A percentile compares a stretch with the other conserved stretches of the same genome.
phyloP scores from a whole-genome alignment of 305 asterid species.

The Striga hermonthica region DNA sequence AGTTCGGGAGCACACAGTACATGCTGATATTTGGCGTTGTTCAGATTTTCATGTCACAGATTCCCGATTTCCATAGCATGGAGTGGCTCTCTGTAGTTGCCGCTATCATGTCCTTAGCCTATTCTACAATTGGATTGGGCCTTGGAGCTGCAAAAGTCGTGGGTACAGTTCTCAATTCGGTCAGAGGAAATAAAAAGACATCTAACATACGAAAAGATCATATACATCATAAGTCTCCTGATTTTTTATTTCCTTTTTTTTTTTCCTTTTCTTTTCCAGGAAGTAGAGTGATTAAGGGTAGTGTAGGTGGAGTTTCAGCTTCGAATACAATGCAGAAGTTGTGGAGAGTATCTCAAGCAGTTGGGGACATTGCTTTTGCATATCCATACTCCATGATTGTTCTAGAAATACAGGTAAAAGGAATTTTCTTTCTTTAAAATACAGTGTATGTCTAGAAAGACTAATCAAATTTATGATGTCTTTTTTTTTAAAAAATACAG shows the following conservation, averaged over 20 bases:
- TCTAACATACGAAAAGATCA: neutral
- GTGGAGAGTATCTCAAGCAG: constrained; percentile 63
- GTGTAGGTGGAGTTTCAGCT: constrained; percentile 51
- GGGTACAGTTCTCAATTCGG: constrained; percentile 33
- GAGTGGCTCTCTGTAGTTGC: constrained; percentile 74
- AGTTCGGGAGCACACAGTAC: constrained; percentile 31
- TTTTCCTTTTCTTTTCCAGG: constrained; percentile 33
- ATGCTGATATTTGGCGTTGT: constrained; percentile 59
- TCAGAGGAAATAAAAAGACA: neutral
- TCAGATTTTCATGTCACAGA: constrained; percentile 63
- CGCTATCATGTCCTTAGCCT: constrained; percentile 72
- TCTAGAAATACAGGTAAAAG: constrained; percentile 64
- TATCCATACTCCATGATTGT: constrained; percentile 60
- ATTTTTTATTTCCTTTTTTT: neutral
- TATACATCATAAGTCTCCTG: neutral
- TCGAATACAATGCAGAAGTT: constrained; percentile 40
- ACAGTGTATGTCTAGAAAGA: neutral
- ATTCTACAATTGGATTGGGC: constrained; percentile 59
- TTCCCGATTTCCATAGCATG: constrained; percentile 74
- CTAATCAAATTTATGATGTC: constrained; percentile 1
- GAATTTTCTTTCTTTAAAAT: no score
- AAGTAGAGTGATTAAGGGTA: constrained; percentile 49
- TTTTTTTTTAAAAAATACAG: neutral
- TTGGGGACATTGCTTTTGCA: constrained; percentile 73
- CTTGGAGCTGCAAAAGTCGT: constrained; percentile 62